These are phyloP conservation scores for Geotrichum ghanense DNA, from an alignment of 805 yeast species.

Conservation along the genomic window DNA sequence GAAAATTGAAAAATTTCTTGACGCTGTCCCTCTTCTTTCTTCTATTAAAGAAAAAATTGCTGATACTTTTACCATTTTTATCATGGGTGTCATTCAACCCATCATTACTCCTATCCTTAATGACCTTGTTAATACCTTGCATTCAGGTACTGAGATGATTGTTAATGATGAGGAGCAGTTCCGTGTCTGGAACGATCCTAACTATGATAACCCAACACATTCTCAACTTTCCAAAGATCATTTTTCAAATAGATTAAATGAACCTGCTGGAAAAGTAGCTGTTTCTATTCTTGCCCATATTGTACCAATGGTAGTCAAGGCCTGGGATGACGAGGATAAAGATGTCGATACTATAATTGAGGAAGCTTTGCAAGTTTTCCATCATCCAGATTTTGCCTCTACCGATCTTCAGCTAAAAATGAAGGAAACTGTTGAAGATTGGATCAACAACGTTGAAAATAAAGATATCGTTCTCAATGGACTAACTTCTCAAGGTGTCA, in stretches of 20 bases:
- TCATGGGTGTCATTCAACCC: slow-evolving; percentile 16
- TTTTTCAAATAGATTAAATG: slow-evolving; percentile 15
- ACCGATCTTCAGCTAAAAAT: slow-evolving; percentile 12
- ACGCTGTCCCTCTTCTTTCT: slow-evolving; percentile 13
- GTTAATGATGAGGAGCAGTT: slow-evolving; percentile 15
- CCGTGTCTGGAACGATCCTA: slow-evolving; percentile 16
- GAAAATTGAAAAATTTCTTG: slow-evolving; percentile 10
- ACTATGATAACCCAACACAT: slow-evolving; percentile 14
- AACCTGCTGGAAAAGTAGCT: slow-evolving; percentile 16
- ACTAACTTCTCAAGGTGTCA: slow-evolving; percentile 12
- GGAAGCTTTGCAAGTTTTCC: slow-evolving; percentile 13
- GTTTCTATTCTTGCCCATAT: slow-evolving; percentile 9
- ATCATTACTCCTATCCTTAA: slow-evolving; percentile 14
- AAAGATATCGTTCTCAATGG: slow-evolving; percentile 6
- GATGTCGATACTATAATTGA: slow-evolving; percentile 9
- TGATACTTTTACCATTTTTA: slow-evolving; percentile 14
- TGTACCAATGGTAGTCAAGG: slow-evolving; percentile 13
- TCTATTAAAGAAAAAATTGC: slow-evolving; percentile 13
- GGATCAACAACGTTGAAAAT: slow-evolving; percentile 9
- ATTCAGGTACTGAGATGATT: slow-evolving; percentile 11
- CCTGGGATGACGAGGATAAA: slow-evolving; percentile 13
- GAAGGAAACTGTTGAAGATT: slow-evolving; percentile 11
- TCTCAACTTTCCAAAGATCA: slow-evolving; percentile 17
- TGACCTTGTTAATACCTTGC: slow-evolving; percentile 9
- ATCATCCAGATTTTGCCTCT: slow-evolving; percentile 12